A percentile compares a stretch with the other conserved stretches of the same genome.
These are phyloP conservation scores for Mollisiaceae sp. DNA, from an alignment of 2,329 filamentous ascomycete genomes.

Conservation along the genomic window DNA sequence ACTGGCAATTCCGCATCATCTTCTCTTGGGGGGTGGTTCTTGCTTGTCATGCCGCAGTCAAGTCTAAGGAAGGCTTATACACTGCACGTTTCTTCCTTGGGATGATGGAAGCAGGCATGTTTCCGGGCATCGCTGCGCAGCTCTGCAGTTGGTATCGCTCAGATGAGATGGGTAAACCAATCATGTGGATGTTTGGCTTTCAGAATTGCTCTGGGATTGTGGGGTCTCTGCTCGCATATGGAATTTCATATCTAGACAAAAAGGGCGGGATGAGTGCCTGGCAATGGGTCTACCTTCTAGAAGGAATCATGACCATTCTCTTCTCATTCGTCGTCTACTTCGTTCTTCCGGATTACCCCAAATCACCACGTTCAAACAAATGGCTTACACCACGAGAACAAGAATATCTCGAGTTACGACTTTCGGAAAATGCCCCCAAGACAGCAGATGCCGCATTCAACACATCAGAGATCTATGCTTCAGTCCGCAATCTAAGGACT, in stretches of 20 bases:
- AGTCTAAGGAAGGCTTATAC: conserved; percentile 46
- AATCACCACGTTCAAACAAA: conserved; percentile 44
- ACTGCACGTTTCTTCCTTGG: conserved; percentile 49
- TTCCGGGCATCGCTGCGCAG: conserved; percentile 49
- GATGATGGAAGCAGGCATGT: conserved; percentile 49
- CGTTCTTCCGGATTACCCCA: conserved; percentile 52
- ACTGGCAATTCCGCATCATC: conserved; percentile 47
- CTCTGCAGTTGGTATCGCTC: conserved; percentile 54
- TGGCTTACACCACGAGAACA: conserved; percentile 49
- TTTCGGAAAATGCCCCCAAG: conserved; percentile 47
- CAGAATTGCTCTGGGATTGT: conserved; percentile 45
- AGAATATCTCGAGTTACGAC: conserved; percentile 47
- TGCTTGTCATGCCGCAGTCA: conserved; percentile 47
- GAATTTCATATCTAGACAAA: conserved; percentile 50
- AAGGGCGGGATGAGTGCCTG: conserved; percentile 57
- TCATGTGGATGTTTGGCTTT: conserved; percentile 51
- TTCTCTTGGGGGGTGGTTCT: conserved; percentile 47
- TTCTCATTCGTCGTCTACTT: conserved; percentile 47
- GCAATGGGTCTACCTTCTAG: conserved; percentile 60
- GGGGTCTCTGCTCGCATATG: conserved; percentile 55
- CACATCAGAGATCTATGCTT: conserved; percentile 44
- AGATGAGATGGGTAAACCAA: conserved; percentile 50
- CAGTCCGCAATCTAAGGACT: conserved; percentile 44
- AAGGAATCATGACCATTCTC: conserved; percentile 49
- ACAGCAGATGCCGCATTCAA: conserved; percentile 46